These are phyloP conservation scores for Malus hybrid DNA, from an alignment of 331 rosid species.

Conservation along the genomic window DNA sequence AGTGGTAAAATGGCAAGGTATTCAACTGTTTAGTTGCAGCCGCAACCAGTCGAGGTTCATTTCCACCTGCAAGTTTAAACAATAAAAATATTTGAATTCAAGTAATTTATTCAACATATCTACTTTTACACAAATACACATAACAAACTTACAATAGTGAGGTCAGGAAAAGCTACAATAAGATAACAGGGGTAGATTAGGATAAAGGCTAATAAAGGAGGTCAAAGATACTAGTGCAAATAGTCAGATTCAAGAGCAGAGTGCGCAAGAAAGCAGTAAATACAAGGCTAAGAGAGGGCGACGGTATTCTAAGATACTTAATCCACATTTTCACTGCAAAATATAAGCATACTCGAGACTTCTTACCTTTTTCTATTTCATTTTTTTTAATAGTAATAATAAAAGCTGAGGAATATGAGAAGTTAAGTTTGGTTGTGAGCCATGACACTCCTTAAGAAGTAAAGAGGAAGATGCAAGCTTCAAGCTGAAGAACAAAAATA, in stretches of 20 bases:
- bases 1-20: conserved; percentile 92
- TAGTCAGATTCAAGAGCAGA: background rate
- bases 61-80: conserved; percentile 59
- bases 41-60: conserved; percentile 74
- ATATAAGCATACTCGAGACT: no score
- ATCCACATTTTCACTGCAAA: background rate
- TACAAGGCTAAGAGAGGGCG: background rate
- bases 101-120: background rate
- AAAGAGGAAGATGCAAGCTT: background rate
- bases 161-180: background rate
- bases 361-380: background rate
- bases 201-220: background rate
- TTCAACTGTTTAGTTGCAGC: conserved; percentile 80
- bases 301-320: background rate
- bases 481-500: background rate
- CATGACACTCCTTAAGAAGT: background rate
- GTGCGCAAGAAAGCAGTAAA: background rate
- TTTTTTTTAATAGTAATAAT: no score
- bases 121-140: background rate
- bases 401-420: background rate
- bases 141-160: background rate
- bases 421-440: no score
- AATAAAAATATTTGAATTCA: background rate
- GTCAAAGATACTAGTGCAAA: background rate
- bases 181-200: background rate